These are phyloP conservation scores for Coprinopsis cinerea DNA, from an alignment of 768 basidiomycete genomes.

Conservation along the genomic window DNA sequence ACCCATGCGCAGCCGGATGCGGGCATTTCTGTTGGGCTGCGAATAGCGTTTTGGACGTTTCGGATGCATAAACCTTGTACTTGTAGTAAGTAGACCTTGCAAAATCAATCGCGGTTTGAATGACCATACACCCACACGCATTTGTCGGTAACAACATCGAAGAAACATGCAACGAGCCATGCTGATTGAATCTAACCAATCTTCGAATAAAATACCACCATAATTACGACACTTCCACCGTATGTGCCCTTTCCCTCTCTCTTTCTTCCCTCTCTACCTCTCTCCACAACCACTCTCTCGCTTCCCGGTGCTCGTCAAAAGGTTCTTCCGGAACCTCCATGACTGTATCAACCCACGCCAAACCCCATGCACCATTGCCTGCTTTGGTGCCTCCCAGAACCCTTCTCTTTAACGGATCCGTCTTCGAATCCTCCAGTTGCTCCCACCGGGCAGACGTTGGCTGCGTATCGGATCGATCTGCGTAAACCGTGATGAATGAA, in stretches of 20 bases:
- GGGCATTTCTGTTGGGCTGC: constrained; percentile 76
- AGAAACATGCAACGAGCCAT: too few species aligned
- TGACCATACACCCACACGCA: too few species aligned
- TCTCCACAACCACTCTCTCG: background rate
- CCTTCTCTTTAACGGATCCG: constrained; percentile 24
- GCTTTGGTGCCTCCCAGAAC: constrained; percentile 68
- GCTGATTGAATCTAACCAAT: too few species aligned
- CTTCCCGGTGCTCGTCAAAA: background rate
- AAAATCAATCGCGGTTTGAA: too few species aligned
- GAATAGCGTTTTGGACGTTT: constrained; percentile 18
- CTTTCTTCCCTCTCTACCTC: background rate
- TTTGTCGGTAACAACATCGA: too few species aligned
- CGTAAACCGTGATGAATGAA: constrained; percentile 4
- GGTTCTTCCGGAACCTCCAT: constrained; percentile 27
- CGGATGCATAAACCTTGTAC: background rate
- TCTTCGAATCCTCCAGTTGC: constrained; percentile 38
- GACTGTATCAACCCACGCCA: constrained; percentile 70
- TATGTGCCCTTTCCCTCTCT: too few species aligned
- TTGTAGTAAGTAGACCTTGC: too few species aligned
- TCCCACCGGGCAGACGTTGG: constrained; percentile 63
- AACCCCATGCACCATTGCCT: constrained; percentile 75
- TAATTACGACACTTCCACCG: too few species aligned
- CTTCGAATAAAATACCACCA: too few species aligned
- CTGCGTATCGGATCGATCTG: constrained; percentile 77
- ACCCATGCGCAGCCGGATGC: constrained; percentile 73